Conservation (phyloP, 805 yeast genomes). For the Wickerhamiella sergipiensis region DNA sequence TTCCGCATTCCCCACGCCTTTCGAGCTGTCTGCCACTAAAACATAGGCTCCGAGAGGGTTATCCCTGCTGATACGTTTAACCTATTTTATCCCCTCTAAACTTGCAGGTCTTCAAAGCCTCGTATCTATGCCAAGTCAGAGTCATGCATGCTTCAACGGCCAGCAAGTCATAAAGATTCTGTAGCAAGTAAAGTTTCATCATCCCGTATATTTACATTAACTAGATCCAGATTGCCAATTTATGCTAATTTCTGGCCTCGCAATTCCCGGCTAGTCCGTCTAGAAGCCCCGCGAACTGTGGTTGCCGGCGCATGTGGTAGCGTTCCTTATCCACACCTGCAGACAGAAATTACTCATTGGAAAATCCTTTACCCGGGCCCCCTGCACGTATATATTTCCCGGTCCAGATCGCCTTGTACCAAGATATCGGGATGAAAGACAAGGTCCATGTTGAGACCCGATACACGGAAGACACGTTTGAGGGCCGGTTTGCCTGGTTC, state of each 20-base stretch:
- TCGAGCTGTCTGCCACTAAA: too few relatives aligned
- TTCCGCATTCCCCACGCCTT: too few relatives aligned
- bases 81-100: too few relatives aligned
- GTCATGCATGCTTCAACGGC: too few relatives aligned
- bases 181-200: too few relatives aligned
- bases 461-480: not conserved
- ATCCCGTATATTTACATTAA: too few relatives aligned
- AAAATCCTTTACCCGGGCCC: not conserved
- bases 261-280: not conserved
- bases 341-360: not conserved
- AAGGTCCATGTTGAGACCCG: not conserved
- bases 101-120: too few relatives aligned
- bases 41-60: too few relatives aligned
- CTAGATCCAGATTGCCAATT: too few relatives aligned
- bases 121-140: too few relatives aligned
- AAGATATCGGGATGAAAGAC: not conserved
- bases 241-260: not conserved
- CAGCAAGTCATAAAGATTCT: too few relatives aligned
- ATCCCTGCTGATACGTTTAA: too few relatives aligned
- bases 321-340: not conserved
- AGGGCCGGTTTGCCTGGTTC: slow-evolving; percentile 14
- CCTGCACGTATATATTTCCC: not conserved
- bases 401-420: not conserved
- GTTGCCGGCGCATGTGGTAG: not conserved
- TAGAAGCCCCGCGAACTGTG: not conserved